A percentile compares a stretch with the other conserved stretches of the same genome.
Evolutionary conservation across 352 stramenopile species (phyloP).

Genomic region (Phytophthora macrochlamydospora): DNA sequence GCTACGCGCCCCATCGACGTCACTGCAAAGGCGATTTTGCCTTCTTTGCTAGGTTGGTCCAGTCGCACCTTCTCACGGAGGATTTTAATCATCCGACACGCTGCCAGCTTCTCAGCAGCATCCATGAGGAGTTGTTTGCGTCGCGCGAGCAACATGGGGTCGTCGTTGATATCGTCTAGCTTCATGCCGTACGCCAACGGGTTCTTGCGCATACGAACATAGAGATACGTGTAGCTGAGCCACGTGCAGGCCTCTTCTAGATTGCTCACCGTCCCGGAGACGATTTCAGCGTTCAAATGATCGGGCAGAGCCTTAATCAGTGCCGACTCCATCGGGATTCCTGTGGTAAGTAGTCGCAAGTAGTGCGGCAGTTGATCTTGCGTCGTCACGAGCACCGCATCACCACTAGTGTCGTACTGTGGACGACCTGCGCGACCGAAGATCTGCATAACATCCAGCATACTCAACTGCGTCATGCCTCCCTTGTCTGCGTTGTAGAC

Average conservation of each 20-base stretch:
- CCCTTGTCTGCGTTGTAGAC: conserved; percentile 99
- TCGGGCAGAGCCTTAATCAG: conserved; percentile 99
- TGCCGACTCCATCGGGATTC: conserved; percentile 97
- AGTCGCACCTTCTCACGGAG: conserved; percentile 58
- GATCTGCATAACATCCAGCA: conserved; percentile 99
- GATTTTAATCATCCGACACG: conserved; percentile 87
- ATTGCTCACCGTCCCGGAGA: conserved; percentile 98
- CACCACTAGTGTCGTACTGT: conserved; percentile 99
- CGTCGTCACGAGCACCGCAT: conserved; percentile 98
- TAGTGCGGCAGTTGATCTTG: conserved; percentile 95
- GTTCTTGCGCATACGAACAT: conserved; percentile 98
- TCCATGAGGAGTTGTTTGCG: conserved; percentile 75
- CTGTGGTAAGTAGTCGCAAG: conserved; percentile 94
- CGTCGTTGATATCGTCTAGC: conserved; percentile 90
- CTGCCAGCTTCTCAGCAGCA: conserved; percentile 75
- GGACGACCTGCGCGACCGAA: conserved; percentile 98
- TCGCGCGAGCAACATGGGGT: conserved; percentile 86
- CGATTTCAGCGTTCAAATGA: conserved; percentile 99
- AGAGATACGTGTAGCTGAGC: conserved; percentile 99
- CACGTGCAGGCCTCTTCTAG: conserved; percentile 96
- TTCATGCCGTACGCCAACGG: conserved; percentile 98
- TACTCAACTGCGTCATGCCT: conserved; percentile 96
- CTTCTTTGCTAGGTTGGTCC: conserved; percentile 34
- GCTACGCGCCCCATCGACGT: conserved; percentile 97
- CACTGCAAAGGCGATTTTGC: conserved; percentile 87